Base-by-base conservation (phyloP, 2,329 filamentous ascomycete species). In the Sporothrix phasma region DNA sequence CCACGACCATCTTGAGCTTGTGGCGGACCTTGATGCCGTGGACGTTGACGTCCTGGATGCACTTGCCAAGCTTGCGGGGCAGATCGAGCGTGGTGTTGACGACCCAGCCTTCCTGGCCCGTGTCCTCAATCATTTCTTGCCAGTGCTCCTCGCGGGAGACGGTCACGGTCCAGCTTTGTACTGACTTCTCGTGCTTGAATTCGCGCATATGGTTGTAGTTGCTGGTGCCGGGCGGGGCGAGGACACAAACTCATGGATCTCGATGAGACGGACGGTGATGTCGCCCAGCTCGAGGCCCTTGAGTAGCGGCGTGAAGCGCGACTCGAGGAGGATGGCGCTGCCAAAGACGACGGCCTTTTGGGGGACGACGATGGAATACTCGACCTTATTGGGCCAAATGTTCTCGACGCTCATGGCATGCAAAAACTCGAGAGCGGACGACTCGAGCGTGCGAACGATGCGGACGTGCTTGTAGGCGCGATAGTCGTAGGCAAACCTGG, bases 381-480 rank as follows among this genome's bases (percentile, higher is more conserved):
- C 90, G 70, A 97, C 84, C 79, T 99, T 99, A 78, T 96, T 94
- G 5, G 92, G 89, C 94, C 94, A 99, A 68, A 96, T 89, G 72
- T 97, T 97, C 75, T 97, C 92, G 68, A 97, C 92, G 67, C 90
- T 90, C 90, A 97, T 94, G 56, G 91, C 88, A 75, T 97, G 89
- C 43, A 89, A 81, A 67, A 92, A 83, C 72, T 93, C 89, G 65
- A 92, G 80, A 11, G 89, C 88, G 60, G 86, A 87, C 11, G 89
- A 83, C 66, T 90, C 88, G 54, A 92, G 78, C 0, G 90, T 93
- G 64, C 90, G 84, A 65, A 93, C 88, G 64, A 93, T 84, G 63
- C 90, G 84, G 64, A 94, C 76, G 62, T 88, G 87, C 74, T 93
- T 93, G 73, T 88, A 88, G 39, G 90, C 84, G 69, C 89, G 85